Base-by-base conservation (phyloP, 1,139 yeast genomes). In the Groenewaldozyma auringiensis region DNA sequence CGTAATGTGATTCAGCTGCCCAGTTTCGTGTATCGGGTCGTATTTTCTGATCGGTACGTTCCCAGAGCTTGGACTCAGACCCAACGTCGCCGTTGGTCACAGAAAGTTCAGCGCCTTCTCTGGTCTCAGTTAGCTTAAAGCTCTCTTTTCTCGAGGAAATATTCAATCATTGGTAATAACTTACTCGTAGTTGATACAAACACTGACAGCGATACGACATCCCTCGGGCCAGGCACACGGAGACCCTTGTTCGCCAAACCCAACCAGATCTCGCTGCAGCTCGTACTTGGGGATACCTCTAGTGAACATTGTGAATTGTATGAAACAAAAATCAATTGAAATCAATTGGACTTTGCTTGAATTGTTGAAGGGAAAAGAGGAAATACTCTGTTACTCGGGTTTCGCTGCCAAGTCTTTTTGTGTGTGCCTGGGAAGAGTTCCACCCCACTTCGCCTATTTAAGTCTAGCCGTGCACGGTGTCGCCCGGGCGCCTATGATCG, bases 121-220 rank as follows among this genome's bases (percentile, higher is more conserved):
- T 48, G 21, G 6, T 25, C 13, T 8, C 25, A n/a, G 20, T 38
- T 38, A 38, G 41, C 4, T 22, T 14, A 3, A 17, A 14, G 8
- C n/a, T 22, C n/a, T 21, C 6, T 21, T 6, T 35, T 11, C 6
- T 11, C 13, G 6, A 35, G 4, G 14, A n/a, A 35, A 8, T n/a
- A 13, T 35, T 4, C 9, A 16, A 4, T 25, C 20, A 16, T 11
- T 9, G n/a, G n/a, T 18, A 9, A 18, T 40, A 6, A 44, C 49
- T 50, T 61, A 66, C 57, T 66, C 70, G 46, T 65, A 65, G 51
- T 67, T 67, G 41, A 67, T 50, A 36, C 67, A 67, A 46, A 67
- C 64, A 21, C 66, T 61, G 37, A 67, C 52, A 6, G 68, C 68
- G 13, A 67, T 55, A 43, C 58, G 62, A 17, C 63, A 59, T n/a